Evolutionary conservation across 129 eudicot genomes (phyloP), one percentile per base, ranked within the genome.

Genomic region (Lactuca saligna): DNA sequence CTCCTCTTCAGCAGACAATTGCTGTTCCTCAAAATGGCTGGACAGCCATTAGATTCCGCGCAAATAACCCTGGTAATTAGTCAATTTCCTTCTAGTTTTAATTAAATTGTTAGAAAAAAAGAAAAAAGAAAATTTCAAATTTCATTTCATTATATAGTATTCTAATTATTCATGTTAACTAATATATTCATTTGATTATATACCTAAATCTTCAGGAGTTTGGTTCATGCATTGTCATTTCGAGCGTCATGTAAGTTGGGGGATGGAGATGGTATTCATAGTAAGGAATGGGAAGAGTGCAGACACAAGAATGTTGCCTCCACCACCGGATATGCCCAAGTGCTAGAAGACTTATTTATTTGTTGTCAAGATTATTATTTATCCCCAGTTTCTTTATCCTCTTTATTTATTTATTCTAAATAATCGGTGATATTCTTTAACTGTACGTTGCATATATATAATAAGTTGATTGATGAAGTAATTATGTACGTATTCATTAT

Each of bases 161-260:
- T 14, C 6, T 3, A 15, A 4, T 5, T 53, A 16, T 15, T 53
- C 57, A 53, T 17, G 57, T 53, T 53, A n/a, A 53, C 10, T 53
- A 60, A 14, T 34, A 60, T 14, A 14, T 33, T 20, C 17, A 13
- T 32, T 60, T n/a, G 3, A 8, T 33, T 8, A 5, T 15, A 14
- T 55, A 35, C 7, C 2, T 31, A 17, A 38, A 16, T 35, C 0
- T 56, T 6, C 75, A 88, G 95, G 95, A 58, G 95, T 88, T 13
- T 88, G 95, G 95, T 82, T 79, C 33, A 77, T 88, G 90, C 95
- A 88, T 55, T 88, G 96, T 70, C 91, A 85, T 72, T 51, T 85
- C 0, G 88, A 88, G 54, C 81, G 88, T 17, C 96, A 88, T 69
- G 35, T 82, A 10, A 71, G 85, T 10, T 85, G 88, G 96, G 91